Conservation (phyloP, 805 yeast species). For the Suhomyces prunicola region DNA sequence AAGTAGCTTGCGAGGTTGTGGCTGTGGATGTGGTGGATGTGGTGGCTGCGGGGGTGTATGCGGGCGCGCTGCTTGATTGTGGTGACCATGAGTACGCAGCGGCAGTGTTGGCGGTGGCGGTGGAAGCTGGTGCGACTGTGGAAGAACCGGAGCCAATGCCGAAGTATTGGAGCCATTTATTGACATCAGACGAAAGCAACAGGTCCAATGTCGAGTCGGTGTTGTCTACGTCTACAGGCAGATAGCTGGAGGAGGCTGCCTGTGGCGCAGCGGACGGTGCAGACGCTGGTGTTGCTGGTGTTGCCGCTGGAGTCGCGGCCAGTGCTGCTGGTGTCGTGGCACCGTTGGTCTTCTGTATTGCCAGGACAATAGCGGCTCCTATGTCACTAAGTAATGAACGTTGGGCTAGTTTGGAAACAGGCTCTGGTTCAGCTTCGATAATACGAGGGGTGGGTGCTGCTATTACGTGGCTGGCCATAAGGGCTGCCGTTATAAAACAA, state of each 20-base stretch:
- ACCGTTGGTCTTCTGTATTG: background rate
- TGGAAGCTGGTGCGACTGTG: constrained; percentile 1
- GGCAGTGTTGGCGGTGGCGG: constrained; percentile 1
- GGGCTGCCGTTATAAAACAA: background rate
- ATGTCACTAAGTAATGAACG: background rate
- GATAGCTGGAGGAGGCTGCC: constrained; percentile 4
- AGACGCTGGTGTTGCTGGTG: background rate
- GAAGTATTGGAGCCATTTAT: constrained; percentile 11
- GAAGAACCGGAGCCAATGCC: constrained; percentile 5
- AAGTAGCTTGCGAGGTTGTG: background rate
- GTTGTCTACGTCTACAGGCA: background rate
- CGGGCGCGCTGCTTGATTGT: background rate
- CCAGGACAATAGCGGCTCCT: background rate
- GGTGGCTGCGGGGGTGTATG: background rate
- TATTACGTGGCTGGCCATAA: background rate
- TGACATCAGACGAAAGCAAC: constrained; percentile 5
- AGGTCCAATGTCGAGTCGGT: constrained; percentile 6
- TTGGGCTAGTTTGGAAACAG: background rate
- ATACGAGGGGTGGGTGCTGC: background rate
- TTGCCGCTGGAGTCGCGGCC: constrained; percentile 6
- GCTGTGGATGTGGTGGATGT: constrained; percentile 5
- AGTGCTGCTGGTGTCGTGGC: constrained; percentile 14
- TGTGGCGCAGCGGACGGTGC: constrained; percentile 8
- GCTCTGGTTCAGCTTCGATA: background rate
- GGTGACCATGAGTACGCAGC: background rate